Evolutionary conservation across 1,284 basidiomycete species (phyloP).

Genomic region (Puccinia hordei): DNA sequence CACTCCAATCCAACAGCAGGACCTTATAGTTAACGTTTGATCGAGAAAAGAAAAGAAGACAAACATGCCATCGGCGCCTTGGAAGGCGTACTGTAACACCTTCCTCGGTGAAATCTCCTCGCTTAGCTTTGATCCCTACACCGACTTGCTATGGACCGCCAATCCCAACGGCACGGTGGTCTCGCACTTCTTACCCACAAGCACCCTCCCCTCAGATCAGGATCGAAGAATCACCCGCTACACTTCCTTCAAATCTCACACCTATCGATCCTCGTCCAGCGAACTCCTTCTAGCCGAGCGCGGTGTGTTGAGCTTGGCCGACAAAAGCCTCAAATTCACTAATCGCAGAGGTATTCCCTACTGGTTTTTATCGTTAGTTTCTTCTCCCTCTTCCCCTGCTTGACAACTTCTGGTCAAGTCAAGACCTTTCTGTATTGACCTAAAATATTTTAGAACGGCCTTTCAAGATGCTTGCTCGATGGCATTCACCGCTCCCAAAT

Average conservation of each 20-base stretch:
- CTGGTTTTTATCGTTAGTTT: conserved; percentile 57
- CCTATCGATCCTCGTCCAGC: conserved; percentile 54
- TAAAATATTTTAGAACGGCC: neutral
- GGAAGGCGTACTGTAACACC: conserved; percentile 31
- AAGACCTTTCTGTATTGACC: neutral
- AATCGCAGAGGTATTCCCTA: conserved; percentile 59
- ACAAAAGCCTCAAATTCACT: conserved; percentile 59
- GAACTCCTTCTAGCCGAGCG: conserved; percentile 59
- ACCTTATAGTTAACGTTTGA: too few relatives aligned
- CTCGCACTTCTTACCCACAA: conserved; percentile 71
- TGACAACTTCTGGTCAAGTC: neutral
- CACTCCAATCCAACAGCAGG: too few relatives aligned
- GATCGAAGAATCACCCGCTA: conserved; percentile 55
- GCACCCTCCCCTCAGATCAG: conserved; percentile 64
- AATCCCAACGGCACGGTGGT: conserved; percentile 72
- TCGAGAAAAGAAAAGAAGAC: neutral
- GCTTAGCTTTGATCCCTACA: conserved; percentile 83
- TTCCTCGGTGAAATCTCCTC: conserved; percentile 60
- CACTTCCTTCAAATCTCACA: conserved; percentile 56
- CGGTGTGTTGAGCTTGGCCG: conserved; percentile 59
- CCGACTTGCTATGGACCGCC: conserved; percentile 86
- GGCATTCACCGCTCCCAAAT: conserved; percentile 27
- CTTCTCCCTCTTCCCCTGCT: neutral
- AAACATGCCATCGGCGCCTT: conserved; percentile 36
- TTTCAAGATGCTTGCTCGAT: conserved; percentile 41